Base-by-base conservation (phyloP, 2,329 filamentous ascomycete genomes). In the Nannizziopsis arthrosporioides region DNA sequence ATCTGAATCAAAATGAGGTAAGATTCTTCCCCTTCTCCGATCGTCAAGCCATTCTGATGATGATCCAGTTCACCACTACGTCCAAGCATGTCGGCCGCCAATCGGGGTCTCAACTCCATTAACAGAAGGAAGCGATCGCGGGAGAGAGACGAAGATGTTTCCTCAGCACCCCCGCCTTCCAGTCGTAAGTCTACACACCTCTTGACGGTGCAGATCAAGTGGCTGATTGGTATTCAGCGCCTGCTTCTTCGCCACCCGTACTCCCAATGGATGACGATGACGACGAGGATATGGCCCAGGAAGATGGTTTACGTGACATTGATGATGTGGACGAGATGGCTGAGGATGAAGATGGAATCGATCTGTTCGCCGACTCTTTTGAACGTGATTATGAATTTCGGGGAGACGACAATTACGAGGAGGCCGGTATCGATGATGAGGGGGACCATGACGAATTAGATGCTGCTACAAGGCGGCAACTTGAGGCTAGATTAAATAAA, bases 51-150 rank as follows among this genome's bases (percentile, higher is more conserved):
- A 15, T 12, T 44, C 44, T 47, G 15, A 42, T 32, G 11, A 6
- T 42, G 8, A 11, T 40, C 31, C 62, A 93, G 85, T 73, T 93
- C 87, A 65, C 88, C 89, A 63, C 75, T 93, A 52, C 81, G 83
- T 66, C 76, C 81, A 57, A 87, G 81, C 68, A 83, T 85, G 73
- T 80, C 82, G 52, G 89, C 88, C 55, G 87, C 82, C 59, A 94
- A 94, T 68, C 80, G 86, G 57, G 85, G 86, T 46, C 64, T 75
- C 49, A 67, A 68, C 14, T 69, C 68, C 46, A 58, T 69, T 54
- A 74, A 69, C 55, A 68, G 73, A 53, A 73, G 78, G 52, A 84
- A 84, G 66, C 76, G 81, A 58, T 72, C 74, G 32, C 74, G 81
- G 67, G 81, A 83, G 57, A 74, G 41, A 18, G 51, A 48, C 51